Base-by-base conservation (phyloP, 140 eudicot species). In the Bidens hawaiensis region DNA sequence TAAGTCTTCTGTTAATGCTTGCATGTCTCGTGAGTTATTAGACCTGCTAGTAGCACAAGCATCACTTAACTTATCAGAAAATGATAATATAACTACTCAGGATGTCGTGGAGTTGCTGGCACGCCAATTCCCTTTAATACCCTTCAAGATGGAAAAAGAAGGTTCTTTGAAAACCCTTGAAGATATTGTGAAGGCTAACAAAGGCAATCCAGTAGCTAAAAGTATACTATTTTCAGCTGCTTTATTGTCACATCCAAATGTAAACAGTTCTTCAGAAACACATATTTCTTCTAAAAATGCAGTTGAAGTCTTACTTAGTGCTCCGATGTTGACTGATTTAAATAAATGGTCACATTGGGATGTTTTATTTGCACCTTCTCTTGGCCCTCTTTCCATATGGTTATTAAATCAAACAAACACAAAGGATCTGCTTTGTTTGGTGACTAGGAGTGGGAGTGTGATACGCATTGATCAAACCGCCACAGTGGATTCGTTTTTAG, bases 321-420 rank as follows among this genome's bases (percentile, higher is more conserved):
- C 91, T 52, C 98, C 98, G 54, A 84, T 87, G 91, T 73, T 91
- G 73, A 56, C 75, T n/a, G 96, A 91, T 80, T 42, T 91, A 60
- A 75, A 72, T 24, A 67, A 73, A 22, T 91, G 96, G 96, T 82
- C 81, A 11, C 96, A 87, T 57, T 91, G 98, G 98, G 96, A 88
- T 55, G 60, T 78, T 64, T 12, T 72, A 16, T 91, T 64, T 67
- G 86, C 85, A 50, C 95, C 98, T 8, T 80, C 89, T 46, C 86
- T 91, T 61, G 98, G 98, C 49, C 87, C 96, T 22, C 82, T 91
- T 69, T 68, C 76, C 51, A 51, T 25, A 11, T 91, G 93, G 93
- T 72, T 91, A 76, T 55, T 85, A 55, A 78, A 67, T 16, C 87
- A 87, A 66, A 86, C 78, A 25, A 78, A 75, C 47, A 45, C 72